A percentile compares a stretch with the other conserved stretches of the same genome.
These are phyloP conservation scores for Capronia epimyces DNA, from an alignment of 2,329 filamentous ascomycete species.

Conservation along the genomic window DNA sequence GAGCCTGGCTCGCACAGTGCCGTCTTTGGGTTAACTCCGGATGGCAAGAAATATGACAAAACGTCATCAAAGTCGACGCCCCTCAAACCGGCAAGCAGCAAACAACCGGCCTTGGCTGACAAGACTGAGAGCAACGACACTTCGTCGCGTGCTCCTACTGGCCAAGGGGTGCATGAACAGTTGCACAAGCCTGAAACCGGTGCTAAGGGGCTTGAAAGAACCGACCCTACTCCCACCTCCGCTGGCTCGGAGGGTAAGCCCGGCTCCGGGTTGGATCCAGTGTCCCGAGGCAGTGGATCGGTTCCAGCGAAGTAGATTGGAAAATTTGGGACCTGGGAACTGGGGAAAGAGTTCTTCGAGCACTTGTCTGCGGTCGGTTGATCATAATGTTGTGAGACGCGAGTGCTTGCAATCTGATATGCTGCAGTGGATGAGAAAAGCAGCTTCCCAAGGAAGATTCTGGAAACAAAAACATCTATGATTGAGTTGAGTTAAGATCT, in stretches of 20 bases:
- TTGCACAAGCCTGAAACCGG: slow-evolving; percentile 11
- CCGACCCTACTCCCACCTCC: slow-evolving; percentile 10
- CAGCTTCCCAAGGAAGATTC: too few relatives aligned
- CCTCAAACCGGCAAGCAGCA: slow-evolving; percentile 6
- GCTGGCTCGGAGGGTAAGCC: slow-evolving; percentile 6
- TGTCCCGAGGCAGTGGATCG: not conserved
- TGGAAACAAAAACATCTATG: too few relatives aligned
- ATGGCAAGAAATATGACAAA: slow-evolving; percentile 14
- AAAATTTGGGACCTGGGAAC: too few relatives aligned
- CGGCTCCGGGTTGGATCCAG: slow-evolving; percentile 7
- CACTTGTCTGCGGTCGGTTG: too few relatives aligned
- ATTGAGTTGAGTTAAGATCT: too few relatives aligned
- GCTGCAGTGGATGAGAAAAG: too few relatives aligned
- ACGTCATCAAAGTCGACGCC: slow-evolving; percentile 1
- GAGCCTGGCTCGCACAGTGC: slow-evolving; percentile 26
- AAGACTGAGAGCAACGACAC: not conserved
- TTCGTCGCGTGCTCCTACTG: slow-evolving; percentile 1
- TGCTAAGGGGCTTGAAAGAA: slow-evolving; percentile 17
- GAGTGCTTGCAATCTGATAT: too few relatives aligned
- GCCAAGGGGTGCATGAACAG: slow-evolving; percentile 13
- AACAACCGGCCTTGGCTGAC: slow-evolving; percentile 1
- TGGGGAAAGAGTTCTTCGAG: too few relatives aligned
- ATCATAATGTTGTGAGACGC: too few relatives aligned
- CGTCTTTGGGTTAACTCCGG: slow-evolving; percentile 27
- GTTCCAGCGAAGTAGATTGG: too few relatives aligned